Conservation (phyloP, 805 yeast genomes). For the Ogataea henricii region DNA sequence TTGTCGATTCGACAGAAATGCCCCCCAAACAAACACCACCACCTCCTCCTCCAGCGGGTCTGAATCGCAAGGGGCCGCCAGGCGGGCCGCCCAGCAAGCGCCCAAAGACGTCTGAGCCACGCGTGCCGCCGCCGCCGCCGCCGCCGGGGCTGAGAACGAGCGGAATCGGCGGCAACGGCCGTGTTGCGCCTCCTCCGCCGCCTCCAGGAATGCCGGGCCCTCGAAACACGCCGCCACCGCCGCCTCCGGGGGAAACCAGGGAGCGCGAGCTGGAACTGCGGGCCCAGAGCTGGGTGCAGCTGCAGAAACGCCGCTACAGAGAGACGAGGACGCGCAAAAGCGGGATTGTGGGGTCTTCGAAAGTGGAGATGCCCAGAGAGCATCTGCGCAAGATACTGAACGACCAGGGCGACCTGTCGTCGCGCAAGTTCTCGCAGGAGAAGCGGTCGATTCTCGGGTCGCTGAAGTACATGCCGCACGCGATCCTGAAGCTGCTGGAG, state of each 20-base stretch:
- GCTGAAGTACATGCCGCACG: constrained; percentile 93
- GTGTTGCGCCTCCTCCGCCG: constrained; percentile 42
- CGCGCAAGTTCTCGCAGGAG: constrained; percentile 76
- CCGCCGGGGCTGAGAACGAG: constrained; percentile 24
- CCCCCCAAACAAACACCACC: constrained; percentile 22
- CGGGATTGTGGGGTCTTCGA: constrained; percentile 57
- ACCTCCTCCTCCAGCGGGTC: constrained; percentile 16
- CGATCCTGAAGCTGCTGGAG: constrained; percentile 82
- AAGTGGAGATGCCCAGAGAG: constrained; percentile 89
- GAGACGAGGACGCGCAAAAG: constrained; percentile 37
- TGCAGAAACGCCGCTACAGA: constrained; percentile 61
- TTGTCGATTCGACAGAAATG: constrained; percentile 3
- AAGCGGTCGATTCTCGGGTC: constrained; percentile 89
- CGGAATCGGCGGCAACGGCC: background rate
- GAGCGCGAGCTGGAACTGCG: constrained; percentile 39
- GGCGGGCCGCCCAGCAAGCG: constrained; percentile 26
- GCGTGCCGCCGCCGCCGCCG: constrained; percentile 38
- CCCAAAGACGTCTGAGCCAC: constrained; percentile 8
- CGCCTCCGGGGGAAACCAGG: constrained; percentile 35
- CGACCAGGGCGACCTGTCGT: constrained; percentile 83
- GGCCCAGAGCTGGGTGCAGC: constrained; percentile 59
- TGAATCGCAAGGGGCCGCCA: constrained; percentile 2
- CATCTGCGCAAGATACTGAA: constrained; percentile 82
- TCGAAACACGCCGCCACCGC: constrained; percentile 5
- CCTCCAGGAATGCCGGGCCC: constrained; percentile 29